phyloP scores from a whole-genome alignment of 768 basidiomycete species.

The Suillus paluster region DNA sequence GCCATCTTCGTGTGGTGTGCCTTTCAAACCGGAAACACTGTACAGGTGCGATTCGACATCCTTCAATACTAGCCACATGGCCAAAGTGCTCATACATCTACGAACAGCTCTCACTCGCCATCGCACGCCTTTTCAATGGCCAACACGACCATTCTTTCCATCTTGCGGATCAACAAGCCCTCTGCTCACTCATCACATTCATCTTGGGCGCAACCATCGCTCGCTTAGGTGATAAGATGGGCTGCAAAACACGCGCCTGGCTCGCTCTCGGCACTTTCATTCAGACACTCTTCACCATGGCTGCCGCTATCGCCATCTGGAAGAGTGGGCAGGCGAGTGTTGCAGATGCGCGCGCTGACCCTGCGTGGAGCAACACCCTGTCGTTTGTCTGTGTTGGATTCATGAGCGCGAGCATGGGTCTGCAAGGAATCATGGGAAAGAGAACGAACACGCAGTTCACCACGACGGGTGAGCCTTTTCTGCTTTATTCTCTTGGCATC shows the following conservation, averaged over 20 bases:
- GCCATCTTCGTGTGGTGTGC: constrained; percentile 83
- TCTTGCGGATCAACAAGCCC: constrained; percentile 76
- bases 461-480: constrained; percentile 59
- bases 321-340: constrained; percentile 62
- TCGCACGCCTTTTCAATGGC: constrained; percentile 72
- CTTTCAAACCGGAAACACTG: constrained; percentile 78
- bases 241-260: constrained; percentile 71
- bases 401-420: constrained; percentile 76
- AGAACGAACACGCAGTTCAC: constrained; percentile 75
- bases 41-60: constrained; percentile 48
- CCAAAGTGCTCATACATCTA: constrained; percentile 5
- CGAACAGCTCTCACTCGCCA: constrained; percentile 69
- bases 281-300: constrained; percentile 77
- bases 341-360: constrained; percentile 55
- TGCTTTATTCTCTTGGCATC: neutral
- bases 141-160: constrained; percentile 63
- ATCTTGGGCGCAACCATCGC: constrained; percentile 72
- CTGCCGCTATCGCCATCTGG: constrained; percentile 69
- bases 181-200: constrained; percentile 74
- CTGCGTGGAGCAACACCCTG: constrained; percentile 66
- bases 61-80: neutral
- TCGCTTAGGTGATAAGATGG: constrained; percentile 74
- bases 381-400: constrained; percentile 75
- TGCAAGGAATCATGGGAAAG: constrained; percentile 85
- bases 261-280: constrained; percentile 68